phyloP scores from a whole-genome alignment of 192 early-diverging fungal species.

The Coemansia umbellata region DNA sequence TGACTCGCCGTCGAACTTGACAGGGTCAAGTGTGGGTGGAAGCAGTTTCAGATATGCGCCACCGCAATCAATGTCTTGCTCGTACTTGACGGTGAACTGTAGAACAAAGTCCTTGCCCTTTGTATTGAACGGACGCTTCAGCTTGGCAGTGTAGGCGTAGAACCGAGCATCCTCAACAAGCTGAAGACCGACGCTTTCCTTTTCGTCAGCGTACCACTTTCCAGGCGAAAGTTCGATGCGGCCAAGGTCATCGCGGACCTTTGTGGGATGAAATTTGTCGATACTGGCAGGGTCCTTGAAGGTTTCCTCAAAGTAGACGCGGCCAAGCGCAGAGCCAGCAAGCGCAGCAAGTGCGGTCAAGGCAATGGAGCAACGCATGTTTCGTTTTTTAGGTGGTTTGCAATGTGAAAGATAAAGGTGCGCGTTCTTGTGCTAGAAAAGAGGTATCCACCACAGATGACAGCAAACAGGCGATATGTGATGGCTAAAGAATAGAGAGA shows the following conservation, averaged over 20 bases:
- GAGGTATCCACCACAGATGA: background rate
- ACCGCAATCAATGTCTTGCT: conserved; percentile 86
- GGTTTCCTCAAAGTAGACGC: conserved; percentile 84
- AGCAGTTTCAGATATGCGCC: conserved; percentile 90
- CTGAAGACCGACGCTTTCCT: conserved; percentile 66
- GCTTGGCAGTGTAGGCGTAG: conserved; percentile 77
- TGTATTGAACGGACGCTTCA: conserved; percentile 73
- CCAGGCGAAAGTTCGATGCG: conserved; percentile 68
- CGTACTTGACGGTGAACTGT: conserved; percentile 91
- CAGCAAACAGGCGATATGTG: background rate
- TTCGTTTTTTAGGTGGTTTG: background rate
- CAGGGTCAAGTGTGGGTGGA: conserved; percentile 73
- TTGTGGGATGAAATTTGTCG: conserved; percentile 70
- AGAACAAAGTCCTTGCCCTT: conserved; percentile 79
- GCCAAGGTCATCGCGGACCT: conserved; percentile 67
- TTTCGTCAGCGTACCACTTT: conserved; percentile 70
- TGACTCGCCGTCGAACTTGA: conserved; percentile 79
- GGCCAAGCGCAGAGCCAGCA: conserved; percentile 44
- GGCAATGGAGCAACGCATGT: conserved; percentile 46
- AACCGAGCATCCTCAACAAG: conserved; percentile 77
- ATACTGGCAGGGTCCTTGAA: conserved; percentile 59
- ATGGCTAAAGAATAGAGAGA: background rate
- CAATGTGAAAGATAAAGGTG: no score
- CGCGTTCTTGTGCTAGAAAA: background rate
- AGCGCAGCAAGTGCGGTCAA: conserved; percentile 41